Evolutionary conservation across 2,329 filamentous ascomycete species (phyloP), one percentile per base, ranked within the genome.

Genomic region (Cladosporium sp.): DNA sequence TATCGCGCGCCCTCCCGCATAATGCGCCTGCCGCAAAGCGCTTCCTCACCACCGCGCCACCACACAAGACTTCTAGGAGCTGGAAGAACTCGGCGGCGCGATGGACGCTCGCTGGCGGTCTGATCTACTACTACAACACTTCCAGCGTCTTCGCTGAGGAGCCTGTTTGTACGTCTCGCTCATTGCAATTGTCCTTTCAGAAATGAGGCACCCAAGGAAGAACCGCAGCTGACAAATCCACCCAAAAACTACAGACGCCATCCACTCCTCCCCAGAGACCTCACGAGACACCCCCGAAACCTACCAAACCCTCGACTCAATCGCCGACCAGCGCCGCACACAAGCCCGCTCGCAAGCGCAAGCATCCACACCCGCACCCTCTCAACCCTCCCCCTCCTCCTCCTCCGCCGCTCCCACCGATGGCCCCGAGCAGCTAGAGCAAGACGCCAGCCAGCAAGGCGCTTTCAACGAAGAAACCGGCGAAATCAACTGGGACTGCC

Each of bases 401-500:
- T 68, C 64, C 1, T 16, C 34, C 32, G 25, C 54, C 23, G 49
- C 49, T 28, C 77, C 67, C 10, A 51, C 70, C 30, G 76, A 76
- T 58, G 76, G 80, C 7, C 79, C 86, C 36, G 82, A 83, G 70
- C 85, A 82, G 21, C 81, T 95, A 16, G 90, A 97, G 78, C 87
- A 92, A 67, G 93, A 97, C 78, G 93, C 92, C 6, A 86, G 82
- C 67, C 89, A 94, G 76, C 89, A 98, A 79, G 95, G 92, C 64
- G 95, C 95, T 0, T 99, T 98, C 83, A 96, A 99, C 79, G 93
- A 93, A 2, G 95, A 98, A 82, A 99, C 95, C 11, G 95, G 95
- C 72, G 95, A 99, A 85, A 99, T 99, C 81, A 99, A 99, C 84
- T 99, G 95, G 95, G 95, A 98, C 78, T 99, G 95, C 79, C 95